Conservation (phyloP, 2,329 filamentous ascomycete genomes). For the Ceratocystis albifundus region DNA sequence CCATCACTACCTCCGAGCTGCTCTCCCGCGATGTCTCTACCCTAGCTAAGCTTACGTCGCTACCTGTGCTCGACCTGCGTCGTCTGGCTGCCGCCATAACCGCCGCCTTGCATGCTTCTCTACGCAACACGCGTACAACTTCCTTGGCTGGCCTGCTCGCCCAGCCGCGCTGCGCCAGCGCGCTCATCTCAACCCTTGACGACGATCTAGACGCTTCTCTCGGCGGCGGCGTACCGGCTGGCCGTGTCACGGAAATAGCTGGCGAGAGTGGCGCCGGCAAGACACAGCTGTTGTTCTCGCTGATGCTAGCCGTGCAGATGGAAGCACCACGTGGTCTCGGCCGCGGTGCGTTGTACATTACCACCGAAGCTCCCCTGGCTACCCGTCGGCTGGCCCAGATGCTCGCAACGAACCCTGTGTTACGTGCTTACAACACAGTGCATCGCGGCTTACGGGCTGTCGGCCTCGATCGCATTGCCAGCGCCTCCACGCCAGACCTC, state of each 20-base stretch:
- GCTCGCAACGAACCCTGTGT: conserved; percentile 33
- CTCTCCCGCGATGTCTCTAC: conserved; percentile 72
- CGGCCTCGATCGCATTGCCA: conserved; percentile 64
- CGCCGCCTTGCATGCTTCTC: conserved; percentile 53
- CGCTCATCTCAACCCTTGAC: conserved; percentile 67
- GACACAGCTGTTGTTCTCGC: conserved; percentile 78
- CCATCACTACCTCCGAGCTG: conserved; percentile 70
- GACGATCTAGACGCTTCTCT: conserved; percentile 55
- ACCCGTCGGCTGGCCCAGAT: conserved; percentile 75
- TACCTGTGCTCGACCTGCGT: conserved; percentile 70
- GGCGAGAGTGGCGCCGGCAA: conserved; percentile 93
- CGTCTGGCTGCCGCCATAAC: conserved; percentile 58
- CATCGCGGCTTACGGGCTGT: conserved; percentile 32
- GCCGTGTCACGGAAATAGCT: conserved; percentile 76
- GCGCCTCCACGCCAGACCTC: conserved; percentile 74
- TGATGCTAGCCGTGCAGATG: conserved; percentile 77
- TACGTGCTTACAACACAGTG: conserved; percentile 39
- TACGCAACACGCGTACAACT: conserved; percentile 28
- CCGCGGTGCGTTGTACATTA: conserved; percentile 78
- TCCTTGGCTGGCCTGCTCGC: not conserved
- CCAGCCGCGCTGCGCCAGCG: not conserved
- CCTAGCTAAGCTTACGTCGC: conserved; percentile 71
- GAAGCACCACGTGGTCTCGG: conserved; percentile 58
- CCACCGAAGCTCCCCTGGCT: conserved; percentile 76
- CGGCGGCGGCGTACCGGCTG: conserved; percentile 67